Conservation (phyloP, 495 filamentous ascomycete genomes). For the Staphylotrichum tortipilum region DNA sequence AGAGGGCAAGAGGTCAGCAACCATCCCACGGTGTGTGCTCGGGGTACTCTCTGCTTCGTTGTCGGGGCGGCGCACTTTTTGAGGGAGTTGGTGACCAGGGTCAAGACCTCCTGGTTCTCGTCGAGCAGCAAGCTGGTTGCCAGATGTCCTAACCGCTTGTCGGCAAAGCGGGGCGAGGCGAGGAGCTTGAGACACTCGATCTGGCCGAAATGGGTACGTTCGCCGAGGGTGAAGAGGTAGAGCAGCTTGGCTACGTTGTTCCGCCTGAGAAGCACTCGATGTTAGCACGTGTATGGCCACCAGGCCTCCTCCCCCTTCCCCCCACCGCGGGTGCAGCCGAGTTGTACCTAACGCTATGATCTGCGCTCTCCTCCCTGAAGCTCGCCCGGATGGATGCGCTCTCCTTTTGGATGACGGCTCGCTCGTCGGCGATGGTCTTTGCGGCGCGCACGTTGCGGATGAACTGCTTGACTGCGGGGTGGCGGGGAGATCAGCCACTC, state of each 20-base stretch:
- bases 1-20: slow-evolving; percentile 26
- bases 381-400: slow-evolving; percentile 94
- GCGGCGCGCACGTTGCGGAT: slow-evolving; percentile 97
- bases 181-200: slow-evolving; percentile 98
- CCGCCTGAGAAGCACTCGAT: slow-evolving; percentile 48
- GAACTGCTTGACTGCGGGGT: slow-evolving; percentile 84
- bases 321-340: neutral
- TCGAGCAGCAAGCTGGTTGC: slow-evolving; percentile 94
- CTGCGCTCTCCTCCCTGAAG: slow-evolving; percentile 91
- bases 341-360: slow-evolving; percentile 74
- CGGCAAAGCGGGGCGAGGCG: slow-evolving; percentile 92
- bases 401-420: slow-evolving; percentile 96
- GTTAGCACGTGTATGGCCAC: slow-evolving; percentile 9
- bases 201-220: slow-evolving; percentile 96
- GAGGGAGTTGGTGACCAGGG: slow-evolving; percentile 91
- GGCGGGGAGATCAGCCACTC: slow-evolving; percentile 7
- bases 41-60: neutral
- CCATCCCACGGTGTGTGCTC: neutral
- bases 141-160: slow-evolving; percentile 92
- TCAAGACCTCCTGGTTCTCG: slow-evolving; percentile 97
- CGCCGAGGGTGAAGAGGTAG: slow-evolving; percentile 97
- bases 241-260: slow-evolving; percentile 98
- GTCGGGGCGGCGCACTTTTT: slow-evolving; percentile 66
- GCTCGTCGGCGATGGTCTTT: slow-evolving; percentile 97
- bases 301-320: neutral